Evolutionary conservation across 768 basidiomycete species (phyloP).

Genomic region (Russula sp.): DNA sequence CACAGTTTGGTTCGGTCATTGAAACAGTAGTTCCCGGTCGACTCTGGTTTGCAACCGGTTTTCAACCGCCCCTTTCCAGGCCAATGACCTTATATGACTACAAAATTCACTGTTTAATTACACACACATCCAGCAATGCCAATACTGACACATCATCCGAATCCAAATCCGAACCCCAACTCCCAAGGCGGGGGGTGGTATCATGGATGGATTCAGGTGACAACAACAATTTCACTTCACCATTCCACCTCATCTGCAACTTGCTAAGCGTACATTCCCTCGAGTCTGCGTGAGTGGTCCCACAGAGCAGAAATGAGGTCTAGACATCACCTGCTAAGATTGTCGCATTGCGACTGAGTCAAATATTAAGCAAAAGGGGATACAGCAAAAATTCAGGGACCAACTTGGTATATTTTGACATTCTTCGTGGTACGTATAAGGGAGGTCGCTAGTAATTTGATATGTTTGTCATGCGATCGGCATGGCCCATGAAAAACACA

Average conservation of each 20-base stretch:
- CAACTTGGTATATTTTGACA: slow-evolving; percentile 19
- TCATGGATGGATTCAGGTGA: too few species aligned
- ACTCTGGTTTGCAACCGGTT: too few species aligned
- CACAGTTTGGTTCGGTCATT: too few species aligned
- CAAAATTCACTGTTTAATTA: too few species aligned
- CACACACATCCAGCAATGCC: rapidly evolving
- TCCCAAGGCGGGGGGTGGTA: too few species aligned
- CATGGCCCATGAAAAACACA: background rate
- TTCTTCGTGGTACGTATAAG: slow-evolving; percentile 12
- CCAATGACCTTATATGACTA: too few species aligned
- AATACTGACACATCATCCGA: too few species aligned
- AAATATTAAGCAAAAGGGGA: background rate
- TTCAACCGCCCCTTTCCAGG: too few species aligned
- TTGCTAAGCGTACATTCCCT: slow-evolving; percentile 17
- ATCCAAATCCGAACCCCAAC: too few species aligned
- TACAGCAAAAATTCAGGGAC: background rate
- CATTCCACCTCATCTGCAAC: slow-evolving; percentile 22
- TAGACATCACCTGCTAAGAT: slow-evolving; percentile 15
- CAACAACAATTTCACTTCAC: background rate
- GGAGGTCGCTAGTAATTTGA: background rate
- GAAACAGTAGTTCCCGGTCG: too few species aligned
- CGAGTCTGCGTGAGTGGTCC: slow-evolving; percentile 17
- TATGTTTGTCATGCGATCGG: background rate
- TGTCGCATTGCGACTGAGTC: slow-evolving; percentile 18
- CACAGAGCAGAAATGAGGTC: slow-evolving; percentile 9